phyloP scores from a whole-genome alignment of 345 rosid genomes.

The Eucalyptus curtisii region DNA sequence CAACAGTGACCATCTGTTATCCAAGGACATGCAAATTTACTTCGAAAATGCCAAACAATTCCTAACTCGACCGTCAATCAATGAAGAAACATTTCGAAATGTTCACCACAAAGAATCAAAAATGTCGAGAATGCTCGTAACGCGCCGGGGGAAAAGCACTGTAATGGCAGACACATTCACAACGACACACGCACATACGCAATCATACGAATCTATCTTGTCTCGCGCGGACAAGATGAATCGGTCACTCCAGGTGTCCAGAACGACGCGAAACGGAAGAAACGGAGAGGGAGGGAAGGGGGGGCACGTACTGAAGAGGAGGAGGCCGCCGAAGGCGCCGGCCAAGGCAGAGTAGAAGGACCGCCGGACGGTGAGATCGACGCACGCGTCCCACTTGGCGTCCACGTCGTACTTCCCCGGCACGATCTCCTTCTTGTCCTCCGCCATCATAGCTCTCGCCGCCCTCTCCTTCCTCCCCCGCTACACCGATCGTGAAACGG shows the following conservation, averaged over 20 bases:
- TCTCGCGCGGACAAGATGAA: neutral
- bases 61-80: neutral
- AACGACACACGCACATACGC: neutral
- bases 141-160: neutral
- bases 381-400: slow-evolving; percentile 87
- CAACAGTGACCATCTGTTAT: neutral
- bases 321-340: slow-evolving; percentile 79
- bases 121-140: neutral
- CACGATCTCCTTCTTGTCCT: slow-evolving; percentile 7
- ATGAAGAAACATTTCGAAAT: neutral
- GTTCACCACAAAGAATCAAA: neutral
- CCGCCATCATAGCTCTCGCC: neutral
- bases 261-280: neutral
- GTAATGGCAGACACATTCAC: neutral
- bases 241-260: neutral
- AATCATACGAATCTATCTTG: neutral
- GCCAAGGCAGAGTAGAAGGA: slow-evolving; percentile 70
- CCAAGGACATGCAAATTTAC: neutral
- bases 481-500: neutral
- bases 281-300: neutral
- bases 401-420: slow-evolving; percentile 38
- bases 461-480: neutral
- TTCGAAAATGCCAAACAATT: neutral
- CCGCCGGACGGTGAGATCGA: slow-evolving; percentile 82
- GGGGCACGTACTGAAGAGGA: slow-evolving; percentile 59